Conservation (phyloP, 805 yeast genomes). For the Hanseniaspora taiwanica region DNA sequence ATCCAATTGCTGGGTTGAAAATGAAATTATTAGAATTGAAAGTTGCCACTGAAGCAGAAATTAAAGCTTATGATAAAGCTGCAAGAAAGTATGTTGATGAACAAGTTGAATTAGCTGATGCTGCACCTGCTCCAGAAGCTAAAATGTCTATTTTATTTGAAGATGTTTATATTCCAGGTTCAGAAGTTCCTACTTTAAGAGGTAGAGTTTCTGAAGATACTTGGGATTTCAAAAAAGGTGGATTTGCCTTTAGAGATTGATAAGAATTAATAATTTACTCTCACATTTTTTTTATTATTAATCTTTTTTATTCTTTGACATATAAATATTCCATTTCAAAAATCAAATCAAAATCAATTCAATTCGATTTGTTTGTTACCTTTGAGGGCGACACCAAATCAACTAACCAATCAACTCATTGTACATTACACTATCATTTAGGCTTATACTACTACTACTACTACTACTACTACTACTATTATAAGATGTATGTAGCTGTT, state of each 20-base stretch:
- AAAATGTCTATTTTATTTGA: constrained; percentile 88
- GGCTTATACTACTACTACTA: too few species aligned
- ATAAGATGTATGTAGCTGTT: too few species aligned
- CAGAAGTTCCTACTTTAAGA: constrained; percentile 84
- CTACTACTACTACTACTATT: too few species aligned
- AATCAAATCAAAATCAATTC: too few species aligned
- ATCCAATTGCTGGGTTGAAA: constrained; percentile 94
- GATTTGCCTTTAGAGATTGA: constrained; percentile 25
- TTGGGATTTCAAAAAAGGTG: constrained; percentile 56
- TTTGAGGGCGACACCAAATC: too few species aligned
- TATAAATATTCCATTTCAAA: neutral
- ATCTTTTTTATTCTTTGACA: neutral
- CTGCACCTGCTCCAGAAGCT: constrained; percentile 90
- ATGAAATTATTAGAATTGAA: constrained; percentile 67
- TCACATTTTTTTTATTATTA: neutral
- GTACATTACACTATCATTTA: too few species aligned
- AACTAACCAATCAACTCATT: too few species aligned
- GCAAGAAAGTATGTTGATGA: constrained; percentile 93
- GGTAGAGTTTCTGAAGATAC: constrained; percentile 95
- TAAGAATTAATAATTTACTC: neutral
- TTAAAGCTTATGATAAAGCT: constrained; percentile 87
- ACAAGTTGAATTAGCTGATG: constrained; percentile 89
- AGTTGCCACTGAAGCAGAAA: constrained; percentile 88
- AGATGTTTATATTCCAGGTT: constrained; percentile 91
- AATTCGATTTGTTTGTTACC: too few species aligned